Conservation (phyloP, 306 rosid species). For the Nissolia schottii region DNA sequence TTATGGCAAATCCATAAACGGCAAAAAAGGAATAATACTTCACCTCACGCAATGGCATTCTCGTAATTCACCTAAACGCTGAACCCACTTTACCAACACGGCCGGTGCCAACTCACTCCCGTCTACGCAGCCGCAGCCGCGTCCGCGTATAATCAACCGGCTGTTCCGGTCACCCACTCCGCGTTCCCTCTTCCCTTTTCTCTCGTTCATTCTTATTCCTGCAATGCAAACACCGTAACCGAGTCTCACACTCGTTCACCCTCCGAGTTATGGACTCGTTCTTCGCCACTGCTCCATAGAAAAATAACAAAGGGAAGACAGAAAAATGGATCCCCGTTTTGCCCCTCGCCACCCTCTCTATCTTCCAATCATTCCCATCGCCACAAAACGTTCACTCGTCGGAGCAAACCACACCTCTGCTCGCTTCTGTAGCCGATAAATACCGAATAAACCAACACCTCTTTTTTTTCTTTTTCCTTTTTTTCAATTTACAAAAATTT, state of each 20-base stretch:
- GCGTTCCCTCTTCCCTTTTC: neutral
- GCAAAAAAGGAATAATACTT: neutral
- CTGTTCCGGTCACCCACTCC: conserved; percentile 24
- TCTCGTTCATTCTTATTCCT: neutral
- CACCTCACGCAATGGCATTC: neutral
- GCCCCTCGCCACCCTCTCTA: conserved; percentile 32
- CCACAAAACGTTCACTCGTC: conserved; percentile 33
- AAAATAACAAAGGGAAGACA: neutral
- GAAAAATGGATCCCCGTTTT: conserved; percentile 45
- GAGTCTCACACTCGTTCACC: neutral
- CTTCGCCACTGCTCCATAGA: conserved; percentile 24
- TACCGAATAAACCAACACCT: neutral
- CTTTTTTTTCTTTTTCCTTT: neutral
- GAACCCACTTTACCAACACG: neutral
- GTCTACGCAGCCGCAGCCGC: neutral
- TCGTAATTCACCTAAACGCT: neutral
- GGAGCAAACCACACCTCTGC: conserved; percentile 93
- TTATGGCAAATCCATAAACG: neutral
- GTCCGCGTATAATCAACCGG: conserved; percentile 29
- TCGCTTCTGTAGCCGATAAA: conserved; percentile 78
- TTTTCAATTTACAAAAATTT: neutral
- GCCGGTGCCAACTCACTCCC: neutral
- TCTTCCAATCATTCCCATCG: conserved; percentile 24
- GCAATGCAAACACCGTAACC: neutral
- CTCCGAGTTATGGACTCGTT: conserved; percentile 22